A percentile compares a stretch with the other conserved stretches of the same genome.
These are phyloP conservation scores for Gigaspora rosea DNA, from an alignment of 192 early-diverging fungal species.

Conservation along the genomic window DNA sequence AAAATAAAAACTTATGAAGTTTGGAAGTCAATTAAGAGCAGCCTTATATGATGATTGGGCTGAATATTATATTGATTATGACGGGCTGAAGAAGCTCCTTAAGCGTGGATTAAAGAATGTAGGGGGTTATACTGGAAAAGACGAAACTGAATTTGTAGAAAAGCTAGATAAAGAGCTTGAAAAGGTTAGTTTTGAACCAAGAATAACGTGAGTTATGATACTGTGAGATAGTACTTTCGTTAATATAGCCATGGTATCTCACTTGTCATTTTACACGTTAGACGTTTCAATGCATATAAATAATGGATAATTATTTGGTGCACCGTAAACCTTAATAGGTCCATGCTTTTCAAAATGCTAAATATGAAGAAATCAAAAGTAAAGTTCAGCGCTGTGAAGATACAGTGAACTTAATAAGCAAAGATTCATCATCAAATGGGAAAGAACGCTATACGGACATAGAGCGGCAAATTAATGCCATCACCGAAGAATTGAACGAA, in stretches of 20 bases:
- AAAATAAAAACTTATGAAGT: constrained; percentile 68
- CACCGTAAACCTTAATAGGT: constrained; percentile 45
- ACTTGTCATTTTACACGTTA: not conserved
- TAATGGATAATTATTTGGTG: not conserved
- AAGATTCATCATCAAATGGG: constrained; percentile 48
- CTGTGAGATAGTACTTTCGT: not conserved
- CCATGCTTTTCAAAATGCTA: constrained; percentile 69
- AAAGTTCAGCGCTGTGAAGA: constrained; percentile 68
- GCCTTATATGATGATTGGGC: constrained; percentile 78
- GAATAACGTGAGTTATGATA: constrained; percentile 23
- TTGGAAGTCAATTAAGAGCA: constrained; percentile 77
- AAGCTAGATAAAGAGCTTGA: constrained; percentile 85
- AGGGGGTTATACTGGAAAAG: constrained; percentile 77
- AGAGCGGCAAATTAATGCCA: constrained; percentile 67
- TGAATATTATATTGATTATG: constrained; percentile 80
- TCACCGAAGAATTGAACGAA: constrained; percentile 78
- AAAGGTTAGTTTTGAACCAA: constrained; percentile 57
- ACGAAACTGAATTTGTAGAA: constrained; percentile 92
- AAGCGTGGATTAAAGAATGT: constrained; percentile 65
- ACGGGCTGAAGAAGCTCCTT: constrained; percentile 81
- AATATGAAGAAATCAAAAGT: constrained; percentile 72
- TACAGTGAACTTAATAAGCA: constrained; percentile 53
- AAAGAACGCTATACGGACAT: constrained; percentile 36
- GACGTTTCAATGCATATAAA: not conserved
- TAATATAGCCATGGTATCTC: not conserved